These are phyloP conservation scores for Fusarium neocosmosporiellum DNA, from an alignment of 2,329 filamentous ascomycete genomes.

Conservation along the genomic window DNA sequence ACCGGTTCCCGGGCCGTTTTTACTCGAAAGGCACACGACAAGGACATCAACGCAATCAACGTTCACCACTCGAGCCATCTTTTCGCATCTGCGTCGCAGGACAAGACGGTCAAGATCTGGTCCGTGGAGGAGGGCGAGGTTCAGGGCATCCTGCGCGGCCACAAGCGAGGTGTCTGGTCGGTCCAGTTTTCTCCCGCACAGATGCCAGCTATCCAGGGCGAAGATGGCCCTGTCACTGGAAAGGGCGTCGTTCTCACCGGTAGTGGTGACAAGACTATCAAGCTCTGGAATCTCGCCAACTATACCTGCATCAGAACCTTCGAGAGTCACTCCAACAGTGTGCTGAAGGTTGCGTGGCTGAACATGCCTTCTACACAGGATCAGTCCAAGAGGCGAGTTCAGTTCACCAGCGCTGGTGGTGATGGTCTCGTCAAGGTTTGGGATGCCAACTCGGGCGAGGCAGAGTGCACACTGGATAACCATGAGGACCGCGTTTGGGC, in stretches of 20 bases:
- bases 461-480: constrained; percentile 92
- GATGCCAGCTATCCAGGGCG: constrained; percentile 77
- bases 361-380: constrained; percentile 62
- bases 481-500: constrained; percentile 97
- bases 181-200: constrained; percentile 87
- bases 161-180: constrained; percentile 95
- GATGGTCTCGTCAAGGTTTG: constrained; percentile 97
- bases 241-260: constrained; percentile 90
- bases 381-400: constrained; percentile 69
- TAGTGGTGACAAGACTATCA: constrained; percentile 95
- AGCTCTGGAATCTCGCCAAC: constrained; percentile 92
- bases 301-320: constrained; percentile 95
- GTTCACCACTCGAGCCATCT: constrained; percentile 79
- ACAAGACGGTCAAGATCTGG: constrained; percentile 97
- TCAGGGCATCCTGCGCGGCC: constrained; percentile 89
- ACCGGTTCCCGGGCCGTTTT: constrained; percentile 76
- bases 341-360: constrained; percentile 94
- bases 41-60: constrained; percentile 97
- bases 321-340: constrained; percentile 95
- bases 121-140: constrained; percentile 90
- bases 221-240: constrained; percentile 77
- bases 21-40: constrained; percentile 96
- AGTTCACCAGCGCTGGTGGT: constrained; percentile 87
- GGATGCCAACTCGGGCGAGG: constrained; percentile 87
- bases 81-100: constrained; percentile 96